A percentile compares a stretch with the other conserved stretches of the same genome.
These are phyloP conservation scores for Parascedosporium putredinis DNA, from an alignment of 2,329 filamentous ascomycete species.

Conservation along the genomic window DNA sequence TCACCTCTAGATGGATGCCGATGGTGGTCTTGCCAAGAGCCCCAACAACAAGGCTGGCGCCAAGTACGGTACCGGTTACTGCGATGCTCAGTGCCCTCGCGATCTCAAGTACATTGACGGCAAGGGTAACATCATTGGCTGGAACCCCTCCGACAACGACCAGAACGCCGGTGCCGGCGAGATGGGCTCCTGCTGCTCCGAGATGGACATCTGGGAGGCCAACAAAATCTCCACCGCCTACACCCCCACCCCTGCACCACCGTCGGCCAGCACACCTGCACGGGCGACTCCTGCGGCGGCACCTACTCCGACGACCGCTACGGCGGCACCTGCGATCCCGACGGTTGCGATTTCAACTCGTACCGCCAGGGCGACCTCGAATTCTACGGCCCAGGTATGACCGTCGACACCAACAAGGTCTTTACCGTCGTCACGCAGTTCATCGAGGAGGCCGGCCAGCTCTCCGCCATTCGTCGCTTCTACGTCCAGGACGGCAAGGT, in stretches of 20 bases:
- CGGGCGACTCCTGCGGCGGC: conserved; percentile 39
- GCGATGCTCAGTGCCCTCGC: conserved; percentile 42
- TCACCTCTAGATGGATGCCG: conserved; percentile 37
- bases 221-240: neutral
- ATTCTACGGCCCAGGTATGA: conserved; percentile 49
- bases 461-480: conserved; percentile 42
- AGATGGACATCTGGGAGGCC: conserved; percentile 47
- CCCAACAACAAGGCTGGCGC: conserved; percentile 40
- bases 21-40: conserved; percentile 43
- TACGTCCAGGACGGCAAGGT: conserved; percentile 54
- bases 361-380: conserved; percentile 54
- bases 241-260: conserved; percentile 57
- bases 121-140: conserved; percentile 41
- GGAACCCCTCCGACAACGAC: conserved; percentile 40
- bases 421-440: conserved; percentile 61
- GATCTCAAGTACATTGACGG: conserved; percentile 50
- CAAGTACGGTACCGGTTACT: conserved; percentile 49
- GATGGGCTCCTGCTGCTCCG: conserved; percentile 47
- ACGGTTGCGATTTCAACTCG: conserved; percentile 61
- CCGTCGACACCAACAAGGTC: conserved; percentile 47
- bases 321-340: conserved; percentile 53
- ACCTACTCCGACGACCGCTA: conserved; percentile 45
- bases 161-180: conserved; percentile 41
- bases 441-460: conserved; percentile 24
- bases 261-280: conserved; percentile 39